These are phyloP conservation scores for Botrytis porri DNA, from an alignment of 2,329 filamentous ascomycete species.

Conservation along the genomic window DNA sequence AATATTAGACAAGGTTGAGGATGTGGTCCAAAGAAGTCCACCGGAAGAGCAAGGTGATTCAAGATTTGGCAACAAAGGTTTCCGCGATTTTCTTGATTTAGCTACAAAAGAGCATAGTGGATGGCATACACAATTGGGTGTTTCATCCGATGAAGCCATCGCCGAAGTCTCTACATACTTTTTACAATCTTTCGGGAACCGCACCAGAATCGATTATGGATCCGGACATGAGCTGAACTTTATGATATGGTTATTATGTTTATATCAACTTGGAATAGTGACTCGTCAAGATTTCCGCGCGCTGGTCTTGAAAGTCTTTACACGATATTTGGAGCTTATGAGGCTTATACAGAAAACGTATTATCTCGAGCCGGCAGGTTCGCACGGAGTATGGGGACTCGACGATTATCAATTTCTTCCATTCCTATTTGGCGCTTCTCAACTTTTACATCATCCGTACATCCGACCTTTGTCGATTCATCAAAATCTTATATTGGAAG, in stretches of 20 bases:
- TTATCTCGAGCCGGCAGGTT: constrained; percentile 94
- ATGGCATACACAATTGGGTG: constrained; percentile 64
- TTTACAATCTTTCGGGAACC: constrained; percentile 79
- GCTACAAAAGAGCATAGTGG: constrained; percentile 48
- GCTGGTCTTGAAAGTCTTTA: constrained; percentile 75
- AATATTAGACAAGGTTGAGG: constrained; percentile 68
- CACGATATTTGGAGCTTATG: constrained; percentile 82
- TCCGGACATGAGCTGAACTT: constrained; percentile 98
- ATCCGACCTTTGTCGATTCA: constrained; percentile 81
- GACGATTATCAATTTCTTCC: constrained; percentile 98
- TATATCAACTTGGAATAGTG: constrained; percentile 74
- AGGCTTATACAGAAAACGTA: constrained; percentile 85
- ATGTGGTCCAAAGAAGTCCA: constrained; percentile 65
- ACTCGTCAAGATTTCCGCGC: constrained; percentile 64
- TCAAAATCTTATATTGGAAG: constrained; percentile 81
- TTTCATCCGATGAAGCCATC: constrained; percentile 52
- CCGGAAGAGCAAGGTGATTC: constrained; percentile 84
- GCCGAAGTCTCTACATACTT: constrained; percentile 79
- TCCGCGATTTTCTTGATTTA: constrained; percentile 76
- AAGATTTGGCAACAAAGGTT: constrained; percentile 91
- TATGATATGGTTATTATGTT: constrained; percentile 90
- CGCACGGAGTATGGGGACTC: constrained; percentile 95
- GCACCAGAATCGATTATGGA: constrained; percentile 87
- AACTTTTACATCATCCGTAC: constrained; percentile 79
- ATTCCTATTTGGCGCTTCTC: constrained; percentile 90